Conservation (phyloP, 257 asterid species). For the Solanum etuberosum region DNA sequence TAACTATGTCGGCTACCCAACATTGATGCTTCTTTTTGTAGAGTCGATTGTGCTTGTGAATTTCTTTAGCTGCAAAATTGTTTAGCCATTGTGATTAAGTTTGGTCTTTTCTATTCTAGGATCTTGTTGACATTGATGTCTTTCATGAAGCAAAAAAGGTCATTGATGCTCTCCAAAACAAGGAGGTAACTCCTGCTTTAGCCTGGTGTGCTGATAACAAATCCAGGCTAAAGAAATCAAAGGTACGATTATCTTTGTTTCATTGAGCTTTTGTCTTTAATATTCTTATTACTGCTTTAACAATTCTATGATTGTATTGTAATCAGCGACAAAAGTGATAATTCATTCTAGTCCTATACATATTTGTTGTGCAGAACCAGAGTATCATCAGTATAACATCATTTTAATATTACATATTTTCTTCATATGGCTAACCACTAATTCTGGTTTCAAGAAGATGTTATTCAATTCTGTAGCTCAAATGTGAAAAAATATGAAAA, state of each 20-base stretch:
- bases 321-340: background rate
- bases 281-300: background rate
- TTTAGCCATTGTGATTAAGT: constrained; percentile 4
- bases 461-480: background rate
- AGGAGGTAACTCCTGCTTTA: constrained; percentile 87
- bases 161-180: constrained; percentile 81
- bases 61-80: background rate
- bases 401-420: background rate
- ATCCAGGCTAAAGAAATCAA: constrained; percentile 86
- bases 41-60: background rate
- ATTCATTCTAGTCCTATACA: background rate
- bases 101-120: constrained; percentile 38
- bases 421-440: background rate
- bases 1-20: background rate
- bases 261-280: background rate
- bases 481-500: background rate
- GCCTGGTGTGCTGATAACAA: constrained; percentile 98
- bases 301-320: background rate
- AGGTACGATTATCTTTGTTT: constrained; percentile 33
- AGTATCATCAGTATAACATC: background rate
- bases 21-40: background rate
- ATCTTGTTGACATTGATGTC: constrained; percentile 89
- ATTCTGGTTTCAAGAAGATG: background rate
- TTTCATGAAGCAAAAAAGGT: constrained; percentile 91
- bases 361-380: background rate